Conservation (phyloP, 345 rosid genomes). For the Crucihimalaya himalaica region DNA sequence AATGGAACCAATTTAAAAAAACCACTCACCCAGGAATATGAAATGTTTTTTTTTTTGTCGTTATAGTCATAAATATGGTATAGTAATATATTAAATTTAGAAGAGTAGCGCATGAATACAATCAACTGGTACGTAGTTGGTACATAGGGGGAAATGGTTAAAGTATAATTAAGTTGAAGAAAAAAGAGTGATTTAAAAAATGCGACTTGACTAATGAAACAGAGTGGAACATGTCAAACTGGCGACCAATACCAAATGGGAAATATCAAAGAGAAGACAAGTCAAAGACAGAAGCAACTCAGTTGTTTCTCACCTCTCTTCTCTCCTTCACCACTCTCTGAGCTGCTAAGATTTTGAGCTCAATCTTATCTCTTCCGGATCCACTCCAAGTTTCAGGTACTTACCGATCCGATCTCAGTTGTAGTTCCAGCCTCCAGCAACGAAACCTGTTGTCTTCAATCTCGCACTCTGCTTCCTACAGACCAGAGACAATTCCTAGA, state of each 20-base stretch:
- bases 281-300: conserved; percentile 32
- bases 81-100: background rate
- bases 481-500: background rate
- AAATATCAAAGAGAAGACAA: conserved; percentile 23
- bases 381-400: conserved; percentile 2
- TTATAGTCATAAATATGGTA: background rate
- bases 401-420: background rate
- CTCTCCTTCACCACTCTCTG: conserved; percentile 10
- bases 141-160: background rate
- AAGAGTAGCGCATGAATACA: background rate
- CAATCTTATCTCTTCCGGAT: conserved; percentile 27
- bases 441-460: background rate
- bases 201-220: background rate
- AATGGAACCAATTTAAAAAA: too few species aligned
- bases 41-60: background rate
- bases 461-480: conserved; percentile 11
- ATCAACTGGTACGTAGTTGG: background rate
- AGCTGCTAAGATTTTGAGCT: background rate
- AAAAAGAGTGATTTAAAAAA: background rate
- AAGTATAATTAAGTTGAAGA: background rate
- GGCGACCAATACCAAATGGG: background rate
- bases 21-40: background rate
- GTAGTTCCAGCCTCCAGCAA: background rate
- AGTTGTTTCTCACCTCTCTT: conserved; percentile 30
- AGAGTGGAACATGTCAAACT: conserved; percentile 21